Conservation (phyloP, 176 grass and related monocot species). For the Oryza officinalis region DNA sequence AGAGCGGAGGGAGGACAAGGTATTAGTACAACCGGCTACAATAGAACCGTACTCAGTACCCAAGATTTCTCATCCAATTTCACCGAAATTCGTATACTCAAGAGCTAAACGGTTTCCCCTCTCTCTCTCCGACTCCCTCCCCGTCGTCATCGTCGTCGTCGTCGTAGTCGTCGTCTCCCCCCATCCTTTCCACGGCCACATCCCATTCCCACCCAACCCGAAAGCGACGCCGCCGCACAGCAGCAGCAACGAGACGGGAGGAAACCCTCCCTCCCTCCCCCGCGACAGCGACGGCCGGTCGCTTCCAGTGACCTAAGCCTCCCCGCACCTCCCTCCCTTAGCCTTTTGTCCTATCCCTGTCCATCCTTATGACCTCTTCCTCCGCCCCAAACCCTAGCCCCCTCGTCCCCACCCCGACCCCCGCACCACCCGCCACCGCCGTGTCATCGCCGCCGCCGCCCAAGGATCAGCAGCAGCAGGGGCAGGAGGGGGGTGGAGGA, state of each 20-base stretch:
- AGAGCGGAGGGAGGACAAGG: too few relatives aligned
- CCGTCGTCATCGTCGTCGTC: background rate
- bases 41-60: too few relatives aligned
- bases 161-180: background rate
- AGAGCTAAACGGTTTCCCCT: background rate
- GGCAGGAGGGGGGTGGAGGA: constrained; percentile 38
- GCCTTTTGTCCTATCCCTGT: constrained; percentile 30
- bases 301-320: constrained; percentile 57
- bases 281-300: constrained; percentile 77
- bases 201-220: constrained; percentile 25
- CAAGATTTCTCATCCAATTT: too few relatives aligned
- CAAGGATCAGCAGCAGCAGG: constrained; percentile 47
- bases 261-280: background rate
- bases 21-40: too few relatives aligned
- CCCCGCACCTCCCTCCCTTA: background rate
- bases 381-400: constrained; percentile 65
- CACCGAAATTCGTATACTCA: too few relatives aligned
- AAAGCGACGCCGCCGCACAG: constrained; percentile 51
- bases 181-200: constrained; percentile 31
- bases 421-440: constrained; percentile 28
- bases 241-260: background rate
- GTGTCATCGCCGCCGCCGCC: background rate
- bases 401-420: constrained; percentile 25
- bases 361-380: constrained; percentile 79
- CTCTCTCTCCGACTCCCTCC: too few relatives aligned